A percentile compares a stretch with the other conserved stretches of the same genome.
These are phyloP conservation scores for Rossbeevera mucosa DNA, from an alignment of 768 basidiomycete genomes.

Conservation along the genomic window DNA sequence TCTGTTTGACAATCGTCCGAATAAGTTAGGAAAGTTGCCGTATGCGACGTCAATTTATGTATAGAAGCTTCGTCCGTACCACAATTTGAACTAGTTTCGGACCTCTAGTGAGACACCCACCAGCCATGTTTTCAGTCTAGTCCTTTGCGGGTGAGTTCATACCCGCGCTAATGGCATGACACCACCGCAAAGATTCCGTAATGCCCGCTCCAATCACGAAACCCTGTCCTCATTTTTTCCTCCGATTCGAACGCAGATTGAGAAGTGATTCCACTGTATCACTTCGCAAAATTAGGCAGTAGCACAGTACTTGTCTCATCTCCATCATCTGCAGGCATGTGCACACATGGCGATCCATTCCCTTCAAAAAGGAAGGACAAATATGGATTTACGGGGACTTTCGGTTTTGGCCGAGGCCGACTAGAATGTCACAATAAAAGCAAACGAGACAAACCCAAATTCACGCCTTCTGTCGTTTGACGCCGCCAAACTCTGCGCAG, in stretches of 20 bases:
- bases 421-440: not conserved
- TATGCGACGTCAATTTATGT: not conserved
- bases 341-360: not conserved
- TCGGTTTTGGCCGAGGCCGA: not conserved
- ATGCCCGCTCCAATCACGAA: conserved; percentile 1
- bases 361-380: not conserved
- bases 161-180: conserved; percentile 4
- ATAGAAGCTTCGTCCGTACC: not conserved
- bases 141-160: conserved; percentile 9
- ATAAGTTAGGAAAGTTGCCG: not conserved
- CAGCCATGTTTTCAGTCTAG: conserved; percentile 7
- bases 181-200: conserved; percentile 14
- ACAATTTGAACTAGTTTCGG: conserved; percentile 5
- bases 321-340: conserved; percentile 5
- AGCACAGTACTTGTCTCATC: conserved; percentile 7
- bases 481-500: not conserved
- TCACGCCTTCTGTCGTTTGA: not conserved
- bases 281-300: too few species aligned
- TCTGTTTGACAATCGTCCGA: conserved; percentile 7
- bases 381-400: not conserved
- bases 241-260: conserved; percentile 4
- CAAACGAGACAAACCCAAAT: too few species aligned
- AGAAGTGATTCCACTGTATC: not conserved
- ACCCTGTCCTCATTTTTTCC: not conserved
- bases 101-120: not conserved